Conservation (phyloP, 345 rosid genomes). For the Isatis tinctoria region DNA sequence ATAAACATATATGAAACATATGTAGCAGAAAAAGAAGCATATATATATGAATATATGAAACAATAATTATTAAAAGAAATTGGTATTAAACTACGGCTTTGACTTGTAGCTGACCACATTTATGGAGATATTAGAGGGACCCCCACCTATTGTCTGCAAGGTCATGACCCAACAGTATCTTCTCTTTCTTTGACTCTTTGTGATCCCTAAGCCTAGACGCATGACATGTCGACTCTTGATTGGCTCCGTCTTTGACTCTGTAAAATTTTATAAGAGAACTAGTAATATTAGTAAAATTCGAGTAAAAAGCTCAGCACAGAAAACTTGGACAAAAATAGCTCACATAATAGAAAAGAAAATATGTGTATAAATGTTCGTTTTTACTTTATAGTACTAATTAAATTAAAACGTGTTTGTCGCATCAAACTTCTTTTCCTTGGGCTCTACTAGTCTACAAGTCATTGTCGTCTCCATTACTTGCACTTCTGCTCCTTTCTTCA, state of each 20-base stretch:
- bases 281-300: slow-evolving; percentile 7
- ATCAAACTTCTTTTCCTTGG: slow-evolving; percentile 15
- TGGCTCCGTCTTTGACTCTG: not conserved
- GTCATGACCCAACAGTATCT: slow-evolving; percentile 24
- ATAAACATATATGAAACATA: slow-evolving; percentile 19
- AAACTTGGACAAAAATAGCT: slow-evolving; percentile 27
- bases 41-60: not conserved
- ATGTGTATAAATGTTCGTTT: not conserved
- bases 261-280: not conserved
- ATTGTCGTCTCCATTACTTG: slow-evolving; percentile 34
- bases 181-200: slow-evolving; percentile 29
- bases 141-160: slow-evolving; percentile 17
- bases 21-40: slow-evolving; percentile 17
- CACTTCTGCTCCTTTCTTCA: slow-evolving; percentile 25
- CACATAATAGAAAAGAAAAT: not conserved
- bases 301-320: slow-evolving; percentile 20
- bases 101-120: slow-evolving; percentile 35
- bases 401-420: slow-evolving; percentile 25
- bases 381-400: not conserved
- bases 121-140: slow-evolving; percentile 17
- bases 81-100: not conserved
- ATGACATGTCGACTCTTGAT: not conserved
- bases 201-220: slow-evolving; percentile 10
- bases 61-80: not conserved
- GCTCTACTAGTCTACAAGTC: slow-evolving; percentile 27